These are phyloP conservation scores for Cyclostephanos tholiformis DNA, from an alignment of 108 stramenopile genomes.

Conservation along the genomic window DNA sequence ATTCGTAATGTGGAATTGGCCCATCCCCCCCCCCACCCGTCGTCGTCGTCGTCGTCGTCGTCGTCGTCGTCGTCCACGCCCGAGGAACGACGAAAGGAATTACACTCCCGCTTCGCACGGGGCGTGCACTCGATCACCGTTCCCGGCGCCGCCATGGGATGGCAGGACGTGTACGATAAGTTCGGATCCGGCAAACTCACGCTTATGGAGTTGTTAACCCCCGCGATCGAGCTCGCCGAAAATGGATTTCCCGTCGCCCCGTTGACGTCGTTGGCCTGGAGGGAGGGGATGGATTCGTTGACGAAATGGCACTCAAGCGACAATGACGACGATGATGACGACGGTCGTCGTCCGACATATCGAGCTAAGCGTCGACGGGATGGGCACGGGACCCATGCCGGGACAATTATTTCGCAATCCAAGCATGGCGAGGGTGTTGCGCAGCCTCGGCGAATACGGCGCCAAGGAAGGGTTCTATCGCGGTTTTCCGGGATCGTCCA, in stretches of 20 bases:
- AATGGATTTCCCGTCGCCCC: conserved; percentile 91
- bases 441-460: conserved; percentile 76
- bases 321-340: conserved; percentile 75
- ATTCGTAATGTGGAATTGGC: conserved; percentile 56
- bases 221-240: conserved; percentile 90
- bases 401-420: conserved; percentile 90
- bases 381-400: conserved; percentile 50
- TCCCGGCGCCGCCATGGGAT: conserved; percentile 95
- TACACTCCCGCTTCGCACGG: conserved; percentile 33
- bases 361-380: conserved; percentile 71
- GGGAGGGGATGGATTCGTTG: conserved; percentile 57
- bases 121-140: conserved; percentile 90
- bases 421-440: conserved; percentile 83
- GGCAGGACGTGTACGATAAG: conserved; percentile 73
- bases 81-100: conserved; percentile 1
- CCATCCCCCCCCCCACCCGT: not conserved
- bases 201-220: conserved; percentile 83
- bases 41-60: conserved; percentile 1
- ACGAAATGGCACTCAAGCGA: conserved; percentile 62
- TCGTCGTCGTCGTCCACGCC: too few relatives aligned
- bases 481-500: conserved; percentile 80
- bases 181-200: conserved; percentile 80
- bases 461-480: conserved; percentile 90
- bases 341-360: conserved; percentile 15
- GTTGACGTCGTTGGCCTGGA: conserved; percentile 89